Conservation (phyloP, 768 basidiomycete species). For the Gyrodon lividus region DNA sequence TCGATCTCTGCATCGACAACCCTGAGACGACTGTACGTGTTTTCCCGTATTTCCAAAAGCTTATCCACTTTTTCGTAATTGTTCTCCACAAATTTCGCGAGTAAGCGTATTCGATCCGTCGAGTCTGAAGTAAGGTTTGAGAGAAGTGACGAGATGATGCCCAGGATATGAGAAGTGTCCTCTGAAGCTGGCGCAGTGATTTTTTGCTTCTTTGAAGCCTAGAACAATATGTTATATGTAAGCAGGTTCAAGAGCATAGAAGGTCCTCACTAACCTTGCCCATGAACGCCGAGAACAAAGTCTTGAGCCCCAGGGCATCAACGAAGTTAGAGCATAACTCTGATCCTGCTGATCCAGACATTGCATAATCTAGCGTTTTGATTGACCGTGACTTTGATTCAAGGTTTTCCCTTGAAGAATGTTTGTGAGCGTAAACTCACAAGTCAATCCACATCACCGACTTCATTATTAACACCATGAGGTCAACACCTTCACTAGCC, state of each 20-base stretch:
- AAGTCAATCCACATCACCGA: conserved; percentile 35
- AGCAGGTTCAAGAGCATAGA: conserved; percentile 4
- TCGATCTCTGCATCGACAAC: conserved; percentile 66
- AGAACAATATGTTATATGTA: background rate
- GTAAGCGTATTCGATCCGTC: conserved; percentile 69
- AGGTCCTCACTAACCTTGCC: conserved; percentile 63
- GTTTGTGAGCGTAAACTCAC: conserved; percentile 1
- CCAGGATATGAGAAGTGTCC: conserved; percentile 84
- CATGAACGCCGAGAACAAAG: conserved; percentile 89
- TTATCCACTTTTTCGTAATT: conserved; percentile 96
- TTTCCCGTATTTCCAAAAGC: conserved; percentile 82
- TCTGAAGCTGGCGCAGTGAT: conserved; percentile 59
- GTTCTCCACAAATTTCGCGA: conserved; percentile 91
- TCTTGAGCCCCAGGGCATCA: conserved; percentile 84
- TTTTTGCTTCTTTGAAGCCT: conserved; percentile 68
- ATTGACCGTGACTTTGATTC: conserved; percentile 81
- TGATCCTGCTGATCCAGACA: conserved; percentile 73
- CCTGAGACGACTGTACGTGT: conserved; percentile 57
- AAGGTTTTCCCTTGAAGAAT: conserved; percentile 64
- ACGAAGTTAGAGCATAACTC: conserved; percentile 81
- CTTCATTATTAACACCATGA: conserved; percentile 99
- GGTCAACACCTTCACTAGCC: conserved; percentile 89
- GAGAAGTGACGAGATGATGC: conserved; percentile 84
- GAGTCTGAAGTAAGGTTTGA: conserved; percentile 88
- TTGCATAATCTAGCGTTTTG: conserved; percentile 88